Evolutionary conservation across 2,329 filamentous ascomycete genomes (phyloP).

Genomic region (Exophiala bonariae): DNA sequence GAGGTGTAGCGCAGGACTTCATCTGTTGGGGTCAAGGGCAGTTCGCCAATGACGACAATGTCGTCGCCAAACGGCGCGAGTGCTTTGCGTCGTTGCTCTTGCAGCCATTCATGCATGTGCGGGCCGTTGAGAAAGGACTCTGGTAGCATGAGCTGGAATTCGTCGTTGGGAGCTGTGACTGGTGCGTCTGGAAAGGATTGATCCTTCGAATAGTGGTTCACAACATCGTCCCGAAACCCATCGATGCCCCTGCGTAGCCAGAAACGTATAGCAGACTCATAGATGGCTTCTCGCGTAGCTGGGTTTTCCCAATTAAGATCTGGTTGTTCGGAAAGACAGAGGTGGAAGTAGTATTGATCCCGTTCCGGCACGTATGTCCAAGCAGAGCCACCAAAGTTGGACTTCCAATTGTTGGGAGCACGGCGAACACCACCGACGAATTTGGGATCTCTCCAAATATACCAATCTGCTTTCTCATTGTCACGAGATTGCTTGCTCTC

Average conservation of each 20-base stretch:
- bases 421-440: conserved; percentile 57
- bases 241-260: conserved; percentile 71
- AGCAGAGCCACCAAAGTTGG: conserved; percentile 34
- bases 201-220: conserved; percentile 12
- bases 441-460: conserved; percentile 62
- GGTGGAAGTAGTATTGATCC: conserved; percentile 65
- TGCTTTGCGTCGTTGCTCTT: conserved; percentile 52
- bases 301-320: conserved; percentile 76
- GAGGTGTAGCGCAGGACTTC: conserved; percentile 53
- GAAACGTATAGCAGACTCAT: conserved; percentile 67
- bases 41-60: conserved; percentile 48
- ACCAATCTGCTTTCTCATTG: conserved; percentile 59
- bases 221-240: conserved; percentile 62
- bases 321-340: conserved; percentile 70
- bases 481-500: conserved; percentile 43
- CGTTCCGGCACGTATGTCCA: conserved; percentile 4
- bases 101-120: conserved; percentile 56
- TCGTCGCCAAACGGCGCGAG: conserved; percentile 57
- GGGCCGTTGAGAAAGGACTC: conserved; percentile 54
- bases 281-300: conserved; percentile 63
- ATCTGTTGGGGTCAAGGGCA: conserved; percentile 41
- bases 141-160: conserved; percentile 48
- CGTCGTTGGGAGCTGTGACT: conserved; percentile 39
- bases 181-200: conserved; percentile 31
- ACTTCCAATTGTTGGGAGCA: conserved; percentile 59